Evolutionary conservation across 2,329 filamentous ascomycete species (phyloP), one percentile per base, ranked within the genome.

Genomic region (Fusarium sp.): DNA sequence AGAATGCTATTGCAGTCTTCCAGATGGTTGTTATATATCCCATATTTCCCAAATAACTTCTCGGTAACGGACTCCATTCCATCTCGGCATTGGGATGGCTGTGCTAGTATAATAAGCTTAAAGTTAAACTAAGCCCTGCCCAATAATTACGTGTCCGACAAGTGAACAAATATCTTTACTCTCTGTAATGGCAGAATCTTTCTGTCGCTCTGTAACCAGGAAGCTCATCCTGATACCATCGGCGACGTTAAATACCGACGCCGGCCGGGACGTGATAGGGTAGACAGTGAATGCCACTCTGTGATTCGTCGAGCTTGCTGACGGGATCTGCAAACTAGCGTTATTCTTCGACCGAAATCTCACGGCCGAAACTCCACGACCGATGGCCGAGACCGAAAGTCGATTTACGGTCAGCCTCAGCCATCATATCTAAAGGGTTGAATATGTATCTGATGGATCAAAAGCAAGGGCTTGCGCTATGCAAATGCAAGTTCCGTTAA

Each of bases 21-120:
- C 3, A 13, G 3, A 25, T 18, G 8, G 7, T 11, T 0, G 11
- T 29, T 46, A 46, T 46, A 46, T 29, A 46, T 25, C 12, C 44
- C 15, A 7, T 27, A 0, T 0, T 27, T 3, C 10, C 25, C 10
- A 27, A 27, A 27, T 10, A 27, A 3, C 9, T 3, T 3, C 5
- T 25, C 12, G 22, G 44, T n/a, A 4, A 25, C 22, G 22, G 44
- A n/a, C 9, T 5, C 10, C 12, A 8, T 0, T 27, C 4, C 22
- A 46, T 38, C 16, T 46, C 25, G 22, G 15, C 22, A 27, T 0
- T 46, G 1, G 27, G 24, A 46, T 12, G 44, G 44, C 44, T 46
- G 8, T n/a, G 22, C 25, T 5, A 18, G 6, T 27, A 46, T 24
- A 29, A 25, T 46, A 46, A 29, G 44, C 44, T 46, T 46, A 27